Evolutionary conservation across 306 rosid genomes (phyloP).

Genomic region (Cucumis sativus): DNA sequence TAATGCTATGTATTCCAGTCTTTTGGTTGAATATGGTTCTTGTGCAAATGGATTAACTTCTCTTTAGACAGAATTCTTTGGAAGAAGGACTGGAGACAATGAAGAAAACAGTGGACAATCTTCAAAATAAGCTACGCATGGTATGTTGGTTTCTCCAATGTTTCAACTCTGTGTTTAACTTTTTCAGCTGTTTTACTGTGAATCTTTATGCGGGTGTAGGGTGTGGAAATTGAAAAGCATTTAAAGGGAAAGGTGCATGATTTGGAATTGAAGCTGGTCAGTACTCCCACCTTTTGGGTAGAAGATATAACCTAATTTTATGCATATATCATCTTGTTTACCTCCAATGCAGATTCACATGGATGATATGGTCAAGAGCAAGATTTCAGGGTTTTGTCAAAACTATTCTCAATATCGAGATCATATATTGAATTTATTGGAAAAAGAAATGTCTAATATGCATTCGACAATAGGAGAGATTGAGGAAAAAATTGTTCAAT

Average conservation of each 20-base stretch:
- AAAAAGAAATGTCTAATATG: constrained; percentile 48
- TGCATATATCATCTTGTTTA: constrained; percentile 12
- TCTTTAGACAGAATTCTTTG: constrained; percentile 97
- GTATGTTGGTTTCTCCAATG: constrained; percentile 26
- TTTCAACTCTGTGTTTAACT: neutral
- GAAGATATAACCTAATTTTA: constrained; percentile 5
- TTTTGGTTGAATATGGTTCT: constrained; percentile 25
- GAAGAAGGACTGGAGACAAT: constrained; percentile 66
- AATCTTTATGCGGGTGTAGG: constrained; percentile 39
- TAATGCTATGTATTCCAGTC: neutral
- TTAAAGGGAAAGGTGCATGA: constrained; percentile 55
- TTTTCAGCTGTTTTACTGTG: constrained; percentile 7
- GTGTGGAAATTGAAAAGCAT: constrained; percentile 93
- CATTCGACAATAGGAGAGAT: constrained; percentile 38
- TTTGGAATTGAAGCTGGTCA: constrained; percentile 67
- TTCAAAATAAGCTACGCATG: constrained; percentile 67
- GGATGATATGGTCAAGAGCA: constrained; percentile 32
- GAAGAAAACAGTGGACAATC: constrained; percentile 49
- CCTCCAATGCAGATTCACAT: constrained; percentile 40
- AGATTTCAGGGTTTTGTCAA: constrained; percentile 38
- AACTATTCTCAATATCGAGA: constrained; percentile 44
- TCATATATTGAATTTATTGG: constrained; percentile 43
- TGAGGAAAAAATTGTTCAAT: constrained; percentile 34
- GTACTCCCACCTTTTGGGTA: constrained; percentile 19
- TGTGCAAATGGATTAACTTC: constrained; percentile 54